phyloP scores from a whole-genome alignment of 1,139 yeast genomes.

The Yamadazyma sp. region DNA sequence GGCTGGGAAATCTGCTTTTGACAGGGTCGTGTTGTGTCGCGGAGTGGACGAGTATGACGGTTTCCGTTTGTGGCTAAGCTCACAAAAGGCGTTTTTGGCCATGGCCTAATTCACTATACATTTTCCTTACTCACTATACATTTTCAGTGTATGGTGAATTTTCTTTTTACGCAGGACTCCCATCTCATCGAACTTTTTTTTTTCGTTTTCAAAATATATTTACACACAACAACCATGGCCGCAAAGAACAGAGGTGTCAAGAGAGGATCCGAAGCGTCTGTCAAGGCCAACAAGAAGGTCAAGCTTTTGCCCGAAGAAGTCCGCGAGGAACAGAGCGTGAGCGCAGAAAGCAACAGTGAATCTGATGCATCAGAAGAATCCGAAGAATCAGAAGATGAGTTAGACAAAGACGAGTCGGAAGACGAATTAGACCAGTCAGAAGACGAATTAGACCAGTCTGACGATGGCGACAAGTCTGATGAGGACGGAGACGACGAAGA shows the following conservation, averaged over 20 bases:
- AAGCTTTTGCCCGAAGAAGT: constrained; percentile 20
- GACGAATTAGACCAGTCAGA: constrained; percentile 24
- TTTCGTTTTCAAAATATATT: too few relatives aligned
- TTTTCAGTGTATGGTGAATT: too few relatives aligned
- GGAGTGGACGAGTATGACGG: too few relatives aligned
- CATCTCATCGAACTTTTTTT: constrained; percentile 12
- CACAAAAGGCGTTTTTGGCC: too few relatives aligned
- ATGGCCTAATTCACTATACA: too few relatives aligned
- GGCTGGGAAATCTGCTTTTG: too few relatives aligned
- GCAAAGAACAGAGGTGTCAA: constrained; percentile 33
- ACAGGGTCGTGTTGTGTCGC: too few relatives aligned
- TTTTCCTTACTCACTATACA: too few relatives aligned
- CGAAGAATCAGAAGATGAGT: constrained; percentile 16
- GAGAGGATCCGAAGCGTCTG: constrained; percentile 26
- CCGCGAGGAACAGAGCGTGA: constrained; percentile 13
- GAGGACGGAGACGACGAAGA: constrained; percentile 16
- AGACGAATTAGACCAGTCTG: constrained; percentile 19
- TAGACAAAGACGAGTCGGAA: constrained; percentile 21
- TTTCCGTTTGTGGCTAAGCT: too few relatives aligned
- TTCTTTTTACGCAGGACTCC: constrained; percentile 1
- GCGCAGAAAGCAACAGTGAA: constrained; percentile 1
- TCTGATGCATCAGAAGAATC: constrained; percentile 2
- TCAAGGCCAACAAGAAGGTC: constrained; percentile 26
- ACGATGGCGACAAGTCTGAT: constrained; percentile 17
- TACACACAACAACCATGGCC: constrained; percentile 17